Conservation (phyloP, 1,139 yeast species). For the Lodderomyces jiufengensis region DNA sequence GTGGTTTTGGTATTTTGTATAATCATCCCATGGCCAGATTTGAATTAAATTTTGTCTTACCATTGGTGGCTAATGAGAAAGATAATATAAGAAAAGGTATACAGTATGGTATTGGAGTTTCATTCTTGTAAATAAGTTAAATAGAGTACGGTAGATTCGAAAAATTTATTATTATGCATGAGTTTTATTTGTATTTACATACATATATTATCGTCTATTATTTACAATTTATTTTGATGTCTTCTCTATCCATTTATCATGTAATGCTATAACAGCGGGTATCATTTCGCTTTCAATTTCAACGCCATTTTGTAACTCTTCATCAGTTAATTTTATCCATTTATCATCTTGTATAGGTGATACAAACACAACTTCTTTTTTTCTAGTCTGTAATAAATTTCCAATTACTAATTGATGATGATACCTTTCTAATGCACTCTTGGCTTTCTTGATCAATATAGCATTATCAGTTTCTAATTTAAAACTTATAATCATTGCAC, state of each 20-base stretch:
- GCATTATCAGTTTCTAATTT: slow-evolving; percentile 84
- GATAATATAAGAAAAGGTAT: slow-evolving; percentile 80
- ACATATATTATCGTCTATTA: slow-evolving; percentile 2
- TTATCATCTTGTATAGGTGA: slow-evolving; percentile 40
- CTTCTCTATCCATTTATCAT: slow-evolving; percentile 53
- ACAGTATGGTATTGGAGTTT: slow-evolving; percentile 89
- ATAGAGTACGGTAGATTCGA: neutral
- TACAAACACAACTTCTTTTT: slow-evolving; percentile 84
- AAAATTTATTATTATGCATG: neutral
- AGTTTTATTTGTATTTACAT: slow-evolving; percentile 4
- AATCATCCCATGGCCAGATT: slow-evolving; percentile 89
- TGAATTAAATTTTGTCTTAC: slow-evolving; percentile 83
- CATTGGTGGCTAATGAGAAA: slow-evolving; percentile 58
- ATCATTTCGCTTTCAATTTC: slow-evolving; percentile 78
- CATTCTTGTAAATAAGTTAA: slow-evolving; percentile 53
- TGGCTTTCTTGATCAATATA: slow-evolving; percentile 71
- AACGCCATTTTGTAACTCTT: slow-evolving; percentile 32
- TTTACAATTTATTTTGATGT: neutral
- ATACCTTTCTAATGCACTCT: slow-evolving; percentile 74
- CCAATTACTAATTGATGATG: slow-evolving; percentile 95
- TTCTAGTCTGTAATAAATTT: slow-evolving; percentile 84
- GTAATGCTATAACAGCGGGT: slow-evolving; percentile 67
- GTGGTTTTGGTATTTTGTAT: slow-evolving; percentile 76
- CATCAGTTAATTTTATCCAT: slow-evolving; percentile 52
- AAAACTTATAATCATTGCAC: slow-evolving; percentile 91